Evolutionary conservation across 164 flowering plant genomes (phyloP).

Genomic region (Kalanchoe fedtschenkoi): DNA sequence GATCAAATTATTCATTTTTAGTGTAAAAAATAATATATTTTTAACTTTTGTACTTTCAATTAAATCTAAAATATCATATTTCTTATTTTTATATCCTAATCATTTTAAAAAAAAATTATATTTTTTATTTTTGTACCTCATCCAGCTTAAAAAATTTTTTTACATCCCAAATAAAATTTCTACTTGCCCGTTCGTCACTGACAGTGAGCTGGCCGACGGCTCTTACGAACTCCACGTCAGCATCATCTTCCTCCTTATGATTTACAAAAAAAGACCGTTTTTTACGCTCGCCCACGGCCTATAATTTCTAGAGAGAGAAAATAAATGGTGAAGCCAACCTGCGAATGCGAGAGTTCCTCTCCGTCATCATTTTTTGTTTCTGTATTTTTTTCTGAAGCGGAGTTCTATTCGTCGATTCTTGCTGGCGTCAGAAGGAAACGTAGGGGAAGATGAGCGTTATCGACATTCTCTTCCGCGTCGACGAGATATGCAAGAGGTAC

Average conservation of each 20-base stretch:
- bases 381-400: not conserved
- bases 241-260: not conserved
- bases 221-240: not conserved
- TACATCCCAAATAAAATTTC: no score
- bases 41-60: no score
- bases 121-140: no score
- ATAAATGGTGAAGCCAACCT: not conserved
- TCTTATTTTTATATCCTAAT: no score
- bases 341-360: not conserved
- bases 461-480: slow-evolving; percentile 38
- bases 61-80: no score
- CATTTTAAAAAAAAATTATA: no score
- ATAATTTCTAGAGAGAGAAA: not conserved
- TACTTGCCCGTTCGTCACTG: no score
- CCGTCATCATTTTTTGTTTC: not conserved
- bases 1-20: no score
- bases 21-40: no score
- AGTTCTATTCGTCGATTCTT: not conserved
- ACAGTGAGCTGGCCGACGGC: no score
- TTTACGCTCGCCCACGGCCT: not conserved
- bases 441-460: slow-evolving; percentile 25
- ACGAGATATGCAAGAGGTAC: slow-evolving; percentile 44
- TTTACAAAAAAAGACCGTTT: not conserved
- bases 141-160: no score
- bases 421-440: not conserved